phyloP scores from a whole-genome alignment of 106 monocot genomes.

The Acanthochlamys bracteata region DNA sequence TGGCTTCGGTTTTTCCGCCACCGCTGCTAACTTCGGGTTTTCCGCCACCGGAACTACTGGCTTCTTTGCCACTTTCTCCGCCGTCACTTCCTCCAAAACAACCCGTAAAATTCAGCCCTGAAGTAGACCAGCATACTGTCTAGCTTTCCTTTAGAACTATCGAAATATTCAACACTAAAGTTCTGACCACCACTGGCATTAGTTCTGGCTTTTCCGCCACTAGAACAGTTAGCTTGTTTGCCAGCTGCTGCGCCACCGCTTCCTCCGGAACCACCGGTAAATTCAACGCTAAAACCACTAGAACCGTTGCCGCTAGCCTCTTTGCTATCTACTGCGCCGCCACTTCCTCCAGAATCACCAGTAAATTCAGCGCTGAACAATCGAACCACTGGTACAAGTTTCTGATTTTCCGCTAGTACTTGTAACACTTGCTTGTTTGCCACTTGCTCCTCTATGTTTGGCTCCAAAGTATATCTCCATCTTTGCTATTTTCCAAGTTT shows the following conservation, averaged over 20 bases:
- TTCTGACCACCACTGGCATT: neutral
- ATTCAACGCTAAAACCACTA: no score
- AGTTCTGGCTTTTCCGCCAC: neutral
- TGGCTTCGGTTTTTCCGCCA: no score
- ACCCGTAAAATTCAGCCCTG: no score
- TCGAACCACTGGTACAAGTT: neutral
- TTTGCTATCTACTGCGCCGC: neutral
- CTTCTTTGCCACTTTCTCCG: no score
- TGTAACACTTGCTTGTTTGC: no score
- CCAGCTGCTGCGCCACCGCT: conserved; percentile 2
- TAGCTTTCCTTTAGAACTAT: no score
- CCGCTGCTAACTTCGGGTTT: no score
- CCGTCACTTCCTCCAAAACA: neutral
- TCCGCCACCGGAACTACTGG: no score
- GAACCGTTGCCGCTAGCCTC: neutral
- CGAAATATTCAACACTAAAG: no score
- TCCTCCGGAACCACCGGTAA: neutral
- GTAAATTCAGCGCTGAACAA: neutral
- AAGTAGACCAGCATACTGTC: no score
- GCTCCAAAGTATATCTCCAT: no score
- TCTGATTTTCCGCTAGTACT: neutral
- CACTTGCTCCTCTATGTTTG: neutral
- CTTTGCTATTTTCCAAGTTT: no score
- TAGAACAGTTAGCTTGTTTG: neutral
- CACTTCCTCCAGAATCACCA: neutral